Percentiles rank a stretch among this genome's conserved stretches.
phyloP scores from a whole-genome alignment of 129 eudicot species.

The Escallonia rubra region DNA sequence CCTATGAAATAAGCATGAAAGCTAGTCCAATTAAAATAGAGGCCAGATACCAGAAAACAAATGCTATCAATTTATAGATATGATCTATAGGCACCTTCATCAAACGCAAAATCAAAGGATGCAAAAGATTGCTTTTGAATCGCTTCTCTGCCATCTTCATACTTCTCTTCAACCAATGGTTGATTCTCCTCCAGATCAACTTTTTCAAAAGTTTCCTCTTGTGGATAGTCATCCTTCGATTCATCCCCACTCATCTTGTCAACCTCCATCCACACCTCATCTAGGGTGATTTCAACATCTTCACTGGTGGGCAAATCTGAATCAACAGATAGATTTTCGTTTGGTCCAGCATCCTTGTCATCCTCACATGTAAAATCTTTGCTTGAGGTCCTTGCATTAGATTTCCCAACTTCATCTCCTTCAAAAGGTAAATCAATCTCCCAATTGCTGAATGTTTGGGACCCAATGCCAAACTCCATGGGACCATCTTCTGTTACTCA shows the following conservation, averaged over 20 bases:
- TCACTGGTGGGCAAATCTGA: too few relatives aligned
- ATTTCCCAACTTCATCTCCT: constrained; percentile 2
- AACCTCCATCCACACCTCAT: too few relatives aligned
- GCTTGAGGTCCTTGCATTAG: too few relatives aligned
- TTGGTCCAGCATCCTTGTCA: too few relatives aligned
- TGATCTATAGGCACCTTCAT: constrained; percentile 7
- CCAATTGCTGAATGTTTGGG: constrained; percentile 1
- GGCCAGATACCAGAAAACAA: neutral
- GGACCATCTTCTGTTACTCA: too few relatives aligned
- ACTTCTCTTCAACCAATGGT: neutral
- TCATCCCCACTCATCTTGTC: too few relatives aligned
- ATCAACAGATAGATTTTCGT: too few relatives aligned
- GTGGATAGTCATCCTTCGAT: too few relatives aligned
- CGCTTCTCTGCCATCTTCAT: constrained; percentile 1
- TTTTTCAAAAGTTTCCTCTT: too few relatives aligned
- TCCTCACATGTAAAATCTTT: too few relatives aligned
- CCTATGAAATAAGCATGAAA: constrained; percentile 1
- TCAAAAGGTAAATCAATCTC: constrained; percentile 2
- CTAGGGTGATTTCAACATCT: too few relatives aligned
- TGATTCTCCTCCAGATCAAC: neutral
- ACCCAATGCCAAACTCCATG: neutral
- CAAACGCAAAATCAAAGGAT: constrained; percentile 2
- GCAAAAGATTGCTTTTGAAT: neutral
- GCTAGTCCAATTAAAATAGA: neutral
- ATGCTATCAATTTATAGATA: neutral